Percentiles rank a stretch among this genome's conserved stretches.
Conservation (phyloP, 208 protist genomes). For the Trypanosomatidae sp. region DNA sequence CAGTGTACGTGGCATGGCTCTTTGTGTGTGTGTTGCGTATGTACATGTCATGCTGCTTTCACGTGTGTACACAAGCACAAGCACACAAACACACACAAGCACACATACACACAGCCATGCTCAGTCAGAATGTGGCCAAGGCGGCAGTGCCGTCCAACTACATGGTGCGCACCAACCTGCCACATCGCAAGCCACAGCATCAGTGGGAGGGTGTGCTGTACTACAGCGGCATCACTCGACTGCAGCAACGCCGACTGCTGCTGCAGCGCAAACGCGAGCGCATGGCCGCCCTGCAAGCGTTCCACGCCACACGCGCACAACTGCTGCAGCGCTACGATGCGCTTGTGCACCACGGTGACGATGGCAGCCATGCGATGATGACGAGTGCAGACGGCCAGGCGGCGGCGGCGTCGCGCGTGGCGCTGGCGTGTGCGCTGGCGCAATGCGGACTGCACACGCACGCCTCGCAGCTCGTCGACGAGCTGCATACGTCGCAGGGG, state of each 20-base stretch:
- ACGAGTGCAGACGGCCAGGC: slow-evolving; percentile 1
- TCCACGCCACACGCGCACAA: slow-evolving; percentile 9
- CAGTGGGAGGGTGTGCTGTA: slow-evolving; percentile 85
- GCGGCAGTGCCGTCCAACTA: slow-evolving; percentile 83
- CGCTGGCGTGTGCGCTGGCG: slow-evolving; percentile 23
- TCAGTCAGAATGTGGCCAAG: slow-evolving; percentile 79
- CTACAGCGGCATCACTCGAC: slow-evolving; percentile 66
- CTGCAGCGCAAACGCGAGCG: slow-evolving; percentile 65
- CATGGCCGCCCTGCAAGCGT: slow-evolving; percentile 12
- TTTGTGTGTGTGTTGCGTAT: slow-evolving; percentile 5
- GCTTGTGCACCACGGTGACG: not conserved
- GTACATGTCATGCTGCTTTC: too few relatives aligned
- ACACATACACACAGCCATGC: slow-evolving; percentile 13
- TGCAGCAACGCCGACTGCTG: slow-evolving; percentile 59
- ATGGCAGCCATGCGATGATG: not conserved
- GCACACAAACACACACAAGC: too few relatives aligned
- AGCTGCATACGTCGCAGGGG: slow-evolving; percentile 21
- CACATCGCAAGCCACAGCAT: slow-evolving; percentile 67
- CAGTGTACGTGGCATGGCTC: not conserved
- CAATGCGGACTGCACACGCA: slow-evolving; percentile 40
- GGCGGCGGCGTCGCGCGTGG: slow-evolving; percentile 5
- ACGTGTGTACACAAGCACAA: too few relatives aligned
- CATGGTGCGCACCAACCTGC: slow-evolving; percentile 81
- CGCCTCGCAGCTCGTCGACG: slow-evolving; percentile 27
- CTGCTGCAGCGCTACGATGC: slow-evolving; percentile 4